Evolutionary conservation across 2,329 filamentous ascomycete genomes (phyloP).

Genomic region (Xylaria sp.): DNA sequence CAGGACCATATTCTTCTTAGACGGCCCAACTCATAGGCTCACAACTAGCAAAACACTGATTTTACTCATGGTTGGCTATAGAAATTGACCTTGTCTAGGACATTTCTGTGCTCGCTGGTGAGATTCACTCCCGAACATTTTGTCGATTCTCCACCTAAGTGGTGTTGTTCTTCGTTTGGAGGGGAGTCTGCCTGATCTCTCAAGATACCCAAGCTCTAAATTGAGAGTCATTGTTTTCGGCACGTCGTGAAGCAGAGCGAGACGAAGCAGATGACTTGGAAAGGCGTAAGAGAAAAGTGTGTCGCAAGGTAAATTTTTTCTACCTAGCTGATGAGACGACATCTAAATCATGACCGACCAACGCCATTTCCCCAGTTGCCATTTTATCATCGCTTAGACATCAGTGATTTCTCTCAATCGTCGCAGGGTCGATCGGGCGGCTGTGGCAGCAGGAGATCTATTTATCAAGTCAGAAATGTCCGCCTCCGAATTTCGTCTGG

Average conservation of each 20-base stretch:
- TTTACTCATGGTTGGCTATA: slow-evolving; percentile 4
- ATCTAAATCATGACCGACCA: slow-evolving; percentile 40
- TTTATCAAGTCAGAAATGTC: slow-evolving; percentile 20
- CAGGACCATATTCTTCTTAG: slow-evolving; percentile 7
- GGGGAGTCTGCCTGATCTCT: slow-evolving; percentile 2
- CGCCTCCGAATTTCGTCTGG: slow-evolving; percentile 1
- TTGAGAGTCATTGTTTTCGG: slow-evolving; percentile 10
- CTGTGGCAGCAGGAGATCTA: slow-evolving; percentile 40
- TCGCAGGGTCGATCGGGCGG: slow-evolving; percentile 40
- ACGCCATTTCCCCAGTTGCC: slow-evolving; percentile 39
- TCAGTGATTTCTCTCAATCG: slow-evolving; percentile 41
- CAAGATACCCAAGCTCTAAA: neutral
- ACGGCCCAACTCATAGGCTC: slow-evolving; percentile 9
- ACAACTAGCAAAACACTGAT: slow-evolving; percentile 8
- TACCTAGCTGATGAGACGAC: slow-evolving; percentile 41
- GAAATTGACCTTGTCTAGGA: neutral
- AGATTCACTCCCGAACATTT: neutral
- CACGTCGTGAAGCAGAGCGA: slow-evolving; percentile 13
- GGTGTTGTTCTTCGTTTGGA: neutral
- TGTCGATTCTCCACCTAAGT: neutral
- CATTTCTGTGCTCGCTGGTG: neutral
- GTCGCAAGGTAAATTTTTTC: slow-evolving; percentile 39
- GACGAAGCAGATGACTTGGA: slow-evolving; percentile 19
- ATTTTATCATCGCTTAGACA: slow-evolving; percentile 37
- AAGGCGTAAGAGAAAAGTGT: slow-evolving; percentile 35